A percentile compares a stretch with the other conserved stretches of the same genome.
Conservation (phyloP, 2,329 filamentous ascomycete species). For the Sarocladium oryzae region DNA sequence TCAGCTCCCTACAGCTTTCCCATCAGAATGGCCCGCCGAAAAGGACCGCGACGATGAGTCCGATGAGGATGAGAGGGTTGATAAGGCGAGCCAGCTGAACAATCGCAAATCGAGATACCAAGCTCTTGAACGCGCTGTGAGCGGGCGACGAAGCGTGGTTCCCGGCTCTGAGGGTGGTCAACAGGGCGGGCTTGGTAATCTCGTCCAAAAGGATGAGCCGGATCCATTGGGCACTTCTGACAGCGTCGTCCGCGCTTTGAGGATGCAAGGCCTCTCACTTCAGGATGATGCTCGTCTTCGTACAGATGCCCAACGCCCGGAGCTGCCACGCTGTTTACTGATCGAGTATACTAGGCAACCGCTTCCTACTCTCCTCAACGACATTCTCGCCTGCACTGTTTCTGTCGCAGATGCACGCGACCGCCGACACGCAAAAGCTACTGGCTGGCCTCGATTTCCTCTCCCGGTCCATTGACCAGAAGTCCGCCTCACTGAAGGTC, state of each 20-base stretch:
- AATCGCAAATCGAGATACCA: constrained; percentile 75
- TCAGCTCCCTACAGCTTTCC: constrained; percentile 71
- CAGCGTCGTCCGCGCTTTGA: constrained; percentile 77
- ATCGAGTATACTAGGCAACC: constrained; percentile 57
- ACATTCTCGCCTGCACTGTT: constrained; percentile 91
- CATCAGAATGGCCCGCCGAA: constrained; percentile 79
- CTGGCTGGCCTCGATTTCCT: constrained; percentile 78
- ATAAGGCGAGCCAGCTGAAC: constrained; percentile 38
- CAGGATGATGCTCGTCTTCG: constrained; percentile 77
- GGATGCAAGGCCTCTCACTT: constrained; percentile 68
- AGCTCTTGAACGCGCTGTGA: constrained; percentile 70
- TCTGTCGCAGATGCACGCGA: constrained; percentile 83
- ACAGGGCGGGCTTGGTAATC: constrained; percentile 60
- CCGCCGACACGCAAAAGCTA: constrained; percentile 75
- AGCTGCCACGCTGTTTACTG: background rate
- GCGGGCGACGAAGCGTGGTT: constrained; percentile 60
- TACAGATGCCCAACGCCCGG: constrained; percentile 32
- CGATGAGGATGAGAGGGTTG: constrained; percentile 46
- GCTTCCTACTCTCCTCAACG: constrained; percentile 91
- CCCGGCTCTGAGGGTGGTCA: constrained; percentile 59
- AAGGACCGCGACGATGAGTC: constrained; percentile 65
- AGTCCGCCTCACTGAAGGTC: constrained; percentile 92
- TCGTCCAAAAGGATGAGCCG: constrained; percentile 85
- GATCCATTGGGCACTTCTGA: constrained; percentile 85
- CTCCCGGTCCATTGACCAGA: constrained; percentile 90